Base-by-base conservation (phyloP, 2,329 filamentous ascomycete genomes). In the Ophiobolus disseminans region DNA sequence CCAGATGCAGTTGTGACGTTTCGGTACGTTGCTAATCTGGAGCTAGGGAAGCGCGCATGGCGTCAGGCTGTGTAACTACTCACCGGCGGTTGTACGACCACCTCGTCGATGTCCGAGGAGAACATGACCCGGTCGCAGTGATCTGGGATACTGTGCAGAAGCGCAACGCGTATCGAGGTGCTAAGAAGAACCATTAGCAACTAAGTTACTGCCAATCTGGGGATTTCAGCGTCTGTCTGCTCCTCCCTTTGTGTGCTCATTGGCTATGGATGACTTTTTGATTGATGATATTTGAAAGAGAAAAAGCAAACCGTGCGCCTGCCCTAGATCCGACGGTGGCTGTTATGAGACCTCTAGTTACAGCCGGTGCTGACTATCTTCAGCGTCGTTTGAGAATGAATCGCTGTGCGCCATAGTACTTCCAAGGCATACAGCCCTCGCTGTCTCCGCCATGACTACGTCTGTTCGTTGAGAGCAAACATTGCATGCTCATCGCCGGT, bases 1-100 rank as follows among this genome's bases (percentile, higher is more conserved):
- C 56, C 50, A 16, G 26, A 57, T 51, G 21, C n/a, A 26, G 48
- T 13, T 16, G 45, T 62, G 48, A 57, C 57, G 54, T 62, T 52
- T 56, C 52, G 55, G 51, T 48, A 48, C 23, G 21, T 50, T 59
- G 50, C 45, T 44, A 47, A 43, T 49, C 30, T 51, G 48, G 55
- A 36, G 53, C 40, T 45, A 40, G 35, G 48, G 53, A 36, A 23
- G 47, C 19, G 39, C 46, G 37, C 41, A 40, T 47, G 39, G 30
- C 5, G 35, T 34, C 48, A 40, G 20, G 50, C 31, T n/a, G 56
- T 62, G 48, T 45, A 26, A 62, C 56, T 48, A 28, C 25, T 10
- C 23, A 54, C 53, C 45, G 50, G 49, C 41, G 40, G 40, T 31
- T 14, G 59, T 58, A 49, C 42, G 39, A 55, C 56, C 42, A 31